Evolutionary conservation across 2,329 filamentous ascomycete genomes (phyloP), one percentile per base, ranked within the genome.

Genomic region (Pezicula rhizophila): DNA sequence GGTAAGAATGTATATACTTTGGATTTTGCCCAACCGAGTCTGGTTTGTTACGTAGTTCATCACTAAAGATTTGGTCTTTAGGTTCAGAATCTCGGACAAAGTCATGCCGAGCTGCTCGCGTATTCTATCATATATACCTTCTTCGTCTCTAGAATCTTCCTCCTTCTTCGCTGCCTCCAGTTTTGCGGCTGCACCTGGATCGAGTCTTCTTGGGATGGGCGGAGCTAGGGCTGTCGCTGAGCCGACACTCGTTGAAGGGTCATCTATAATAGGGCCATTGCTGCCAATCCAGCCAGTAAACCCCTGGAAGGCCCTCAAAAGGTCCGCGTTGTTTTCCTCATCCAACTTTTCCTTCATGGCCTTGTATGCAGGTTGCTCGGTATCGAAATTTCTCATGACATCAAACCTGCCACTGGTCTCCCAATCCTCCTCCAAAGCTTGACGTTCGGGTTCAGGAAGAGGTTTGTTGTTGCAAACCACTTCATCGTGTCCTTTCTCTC

Each of bases 1-100:
- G 37, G 83, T 83, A 52, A 97, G 71, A 59, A 82, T 76, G 61
- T 92, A 95, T 37, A 77, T 61, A 67, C 85, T 88, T 58, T 78
- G 77, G 51, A 99, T 85, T 77, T 97, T 99, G 65, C 93, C 93
- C 70, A 99, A 82, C 73, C 92, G 87, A 18, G 93, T 97, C 77
- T 97, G 92, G 71, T 99, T 97, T 56, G 80, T 75, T 51, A 99
- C 93, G 37, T 70, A 69, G 62, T 92, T 87, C 4, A 65, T 64
- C 42, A 95, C 86, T 42, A 99, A 71, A 42, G 78, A 75, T 76
- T 95, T 96, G 55, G 79, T 71, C 50, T 79, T 74, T 51, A 95
- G 64, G 5, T 63, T 57, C 42, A 75, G 55, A 57, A 84, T 76
- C 20, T 82, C 68, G 45, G 62, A 57, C 49, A 82, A 68, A 15